phyloP scores from a whole-genome alignment of 2,329 filamentous ascomycete genomes.

The Alternaria sp. region DNA sequence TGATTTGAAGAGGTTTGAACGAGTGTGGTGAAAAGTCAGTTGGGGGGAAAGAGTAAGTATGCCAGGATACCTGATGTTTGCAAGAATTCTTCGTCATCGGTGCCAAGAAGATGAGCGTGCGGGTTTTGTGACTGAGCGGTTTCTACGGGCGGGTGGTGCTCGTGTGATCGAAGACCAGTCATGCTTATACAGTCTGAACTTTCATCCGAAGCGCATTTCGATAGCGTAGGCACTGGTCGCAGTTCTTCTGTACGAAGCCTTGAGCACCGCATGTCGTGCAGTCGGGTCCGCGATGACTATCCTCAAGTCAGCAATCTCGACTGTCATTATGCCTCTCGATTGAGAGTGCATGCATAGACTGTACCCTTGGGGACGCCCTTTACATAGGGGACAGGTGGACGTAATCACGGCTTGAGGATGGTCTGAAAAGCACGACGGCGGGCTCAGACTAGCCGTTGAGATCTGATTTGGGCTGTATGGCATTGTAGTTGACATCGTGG shows the following conservation, averaged over 20 bases:
- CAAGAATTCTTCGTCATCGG: background rate
- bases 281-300: background rate
- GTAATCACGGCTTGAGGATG: background rate
- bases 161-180: background rate
- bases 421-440: background rate
- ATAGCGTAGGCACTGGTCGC: background rate
- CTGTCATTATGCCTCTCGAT: background rate
- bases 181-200: background rate
- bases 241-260: background rate
- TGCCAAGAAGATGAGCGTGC: background rate
- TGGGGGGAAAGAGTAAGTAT: background rate
- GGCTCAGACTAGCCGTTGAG: background rate
- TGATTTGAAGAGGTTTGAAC: background rate
- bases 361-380: background rate
- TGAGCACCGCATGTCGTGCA: background rate
- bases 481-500: background rate
- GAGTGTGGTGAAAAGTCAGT: background rate
- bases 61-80: background rate
- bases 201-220: background rate
- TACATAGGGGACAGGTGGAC: background rate
- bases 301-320: background rate
- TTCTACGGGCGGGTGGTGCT: background rate
- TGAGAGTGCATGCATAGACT: background rate
- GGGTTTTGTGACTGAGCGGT: background rate
- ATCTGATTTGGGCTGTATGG: background rate